Percentiles rank a stretch among this genome's conserved stretches.
These are phyloP conservation scores for Tephrocybe sp. DNA, from an alignment of 768 basidiomycete species.

Conservation along the genomic window DNA sequence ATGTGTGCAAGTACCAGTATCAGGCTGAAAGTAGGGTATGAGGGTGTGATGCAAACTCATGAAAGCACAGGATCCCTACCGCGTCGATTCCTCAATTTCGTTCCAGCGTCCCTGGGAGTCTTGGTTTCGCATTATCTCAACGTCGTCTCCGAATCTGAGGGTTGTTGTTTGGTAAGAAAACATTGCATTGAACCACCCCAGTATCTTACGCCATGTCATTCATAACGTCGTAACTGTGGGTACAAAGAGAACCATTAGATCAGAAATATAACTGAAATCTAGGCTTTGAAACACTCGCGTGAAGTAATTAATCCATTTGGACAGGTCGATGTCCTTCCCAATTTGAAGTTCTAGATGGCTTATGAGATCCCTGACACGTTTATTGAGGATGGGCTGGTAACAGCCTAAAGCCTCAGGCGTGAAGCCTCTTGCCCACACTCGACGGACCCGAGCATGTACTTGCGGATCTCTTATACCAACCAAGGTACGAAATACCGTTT, in stretches of 20 bases:
- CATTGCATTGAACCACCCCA: no score
- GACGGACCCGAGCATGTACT: slow-evolving; percentile 33
- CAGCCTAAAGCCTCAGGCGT: slow-evolving; percentile 28
- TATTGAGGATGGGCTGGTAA: slow-evolving; percentile 18
- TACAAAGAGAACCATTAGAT: no score
- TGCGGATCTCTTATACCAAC: slow-evolving; percentile 29
- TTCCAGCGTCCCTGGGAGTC: no score
- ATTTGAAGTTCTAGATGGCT: slow-evolving; percentile 13
- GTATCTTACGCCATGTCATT: no score
- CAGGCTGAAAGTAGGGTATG: slow-evolving; percentile 9
- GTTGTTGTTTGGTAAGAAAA: no score
- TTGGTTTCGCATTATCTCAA: no score
- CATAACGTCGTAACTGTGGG: no score
- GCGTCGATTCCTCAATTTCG: no score
- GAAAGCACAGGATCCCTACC: no score
- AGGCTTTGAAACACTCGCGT: slow-evolving; percentile 24
- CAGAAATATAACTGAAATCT: no score
- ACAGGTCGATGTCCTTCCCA: slow-evolving; percentile 24
- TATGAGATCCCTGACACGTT: slow-evolving; percentile 23
- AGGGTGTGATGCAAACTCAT: no score
- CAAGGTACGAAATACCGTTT: slow-evolving; percentile 16
- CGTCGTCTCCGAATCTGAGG: no score
- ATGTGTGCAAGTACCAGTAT: slow-evolving; percentile 14
- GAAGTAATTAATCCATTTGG: slow-evolving; percentile 35
- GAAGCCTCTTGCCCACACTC: slow-evolving; percentile 40